These are phyloP conservation scores for Zizania latifolia DNA, from an alignment of 176 grass and related monocot genomes.

Conservation along the genomic window DNA sequence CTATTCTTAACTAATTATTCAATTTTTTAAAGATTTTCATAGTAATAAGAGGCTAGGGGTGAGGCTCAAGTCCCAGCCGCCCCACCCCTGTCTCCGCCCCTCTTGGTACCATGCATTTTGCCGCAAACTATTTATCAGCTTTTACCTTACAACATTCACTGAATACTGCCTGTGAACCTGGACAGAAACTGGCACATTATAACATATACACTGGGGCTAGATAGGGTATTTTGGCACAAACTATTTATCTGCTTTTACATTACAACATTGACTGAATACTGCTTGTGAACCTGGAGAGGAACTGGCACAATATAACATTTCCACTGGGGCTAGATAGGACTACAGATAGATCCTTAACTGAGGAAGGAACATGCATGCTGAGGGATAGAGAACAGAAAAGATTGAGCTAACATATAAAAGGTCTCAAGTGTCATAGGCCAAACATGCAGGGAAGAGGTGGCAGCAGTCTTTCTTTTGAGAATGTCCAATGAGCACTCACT, in stretches of 20 bases:
- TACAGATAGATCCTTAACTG: conserved; percentile 25
- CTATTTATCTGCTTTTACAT: background rate
- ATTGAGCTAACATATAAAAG: conserved; percentile 39
- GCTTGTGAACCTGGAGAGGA: conserved; percentile 15
- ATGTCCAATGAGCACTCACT: conserved; percentile 37
- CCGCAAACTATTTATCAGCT: background rate
- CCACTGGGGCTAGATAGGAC: background rate
- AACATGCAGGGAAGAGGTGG: conserved; percentile 35
- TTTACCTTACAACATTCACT: background rate
- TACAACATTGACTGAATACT: background rate
- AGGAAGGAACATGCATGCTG: conserved; percentile 24
- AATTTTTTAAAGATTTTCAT: too few species aligned
- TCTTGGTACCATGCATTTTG: background rate
- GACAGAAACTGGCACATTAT: background rate
- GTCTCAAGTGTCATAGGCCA: conserved; percentile 37
- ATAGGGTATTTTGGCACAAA: background rate
- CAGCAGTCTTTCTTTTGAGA: conserved; percentile 34
- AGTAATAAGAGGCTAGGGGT: too few species aligned
- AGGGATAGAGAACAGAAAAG: conserved; percentile 31
- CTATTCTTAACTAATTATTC: too few species aligned
- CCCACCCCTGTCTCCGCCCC: too few species aligned
- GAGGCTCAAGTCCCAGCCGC: too few species aligned
- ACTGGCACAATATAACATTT: conserved; percentile 21
- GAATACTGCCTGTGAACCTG: conserved; percentile 17
- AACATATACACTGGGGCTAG: conserved; percentile 23